Evolutionary conservation across 2,329 filamentous ascomycete genomes (phyloP), one percentile per base, ranked within the genome.

Genomic region (Fusarium sp.): DNA sequence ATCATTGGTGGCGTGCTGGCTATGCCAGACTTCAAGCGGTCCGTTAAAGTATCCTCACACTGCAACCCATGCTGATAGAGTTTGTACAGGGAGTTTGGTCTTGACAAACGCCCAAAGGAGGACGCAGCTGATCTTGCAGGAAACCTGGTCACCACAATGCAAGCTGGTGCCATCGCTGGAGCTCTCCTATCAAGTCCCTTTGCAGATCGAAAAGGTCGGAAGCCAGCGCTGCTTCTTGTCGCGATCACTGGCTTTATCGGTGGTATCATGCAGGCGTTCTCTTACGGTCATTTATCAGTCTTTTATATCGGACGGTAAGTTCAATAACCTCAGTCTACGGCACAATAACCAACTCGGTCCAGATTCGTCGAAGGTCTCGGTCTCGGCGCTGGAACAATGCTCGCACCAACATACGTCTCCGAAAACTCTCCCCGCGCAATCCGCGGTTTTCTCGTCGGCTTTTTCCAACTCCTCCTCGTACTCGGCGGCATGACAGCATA

Each of bases 391-490:
- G 85, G 86, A 42, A 87, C 86, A 39, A 89, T 89, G 83, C 84
- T 90, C 61, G 87, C 87, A 7, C 89, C 89, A 5, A 84, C 88
- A 2, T 91, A 90, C 77, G 87, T 91, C 36, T 86, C 88, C 1
- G 89, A 91, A 74, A 90, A 89, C 71, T 81, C 87, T 5, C 88
- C 88, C 7, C 85, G 87, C 44, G 86, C 86, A 38, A 89, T 90
- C 64, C 86, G 89, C 42, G 89, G 89, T 17, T 85, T 87, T 59
- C 81, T 91, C 0, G 89, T 87, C 1, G 89, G 88, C 65, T 85
- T 90, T 65, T 91, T 90, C 74, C 88, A 90, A 69, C 84, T 90
- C 13, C 88, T 89, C 74, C 83, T 89, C 45, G 85, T 86, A 15
- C 83, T 83, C 33, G 85, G 86, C 38, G 84, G 83, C 42, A 87